Base-by-base conservation (phyloP, 2,329 filamentous ascomycete species). In the Nigrospora sphaerica region DNA sequence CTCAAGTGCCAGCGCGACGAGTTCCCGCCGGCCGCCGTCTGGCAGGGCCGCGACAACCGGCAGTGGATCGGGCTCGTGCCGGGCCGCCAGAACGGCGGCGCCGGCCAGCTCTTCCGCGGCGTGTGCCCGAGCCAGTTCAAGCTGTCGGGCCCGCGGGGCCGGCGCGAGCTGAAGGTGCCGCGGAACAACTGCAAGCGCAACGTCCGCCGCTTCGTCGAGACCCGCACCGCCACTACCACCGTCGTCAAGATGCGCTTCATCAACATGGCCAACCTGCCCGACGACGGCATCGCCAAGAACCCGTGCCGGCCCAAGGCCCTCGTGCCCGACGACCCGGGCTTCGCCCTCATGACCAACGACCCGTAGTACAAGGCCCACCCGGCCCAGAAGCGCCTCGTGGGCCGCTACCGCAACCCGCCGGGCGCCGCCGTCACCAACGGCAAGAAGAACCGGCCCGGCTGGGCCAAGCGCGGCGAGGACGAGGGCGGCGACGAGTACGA, bases 211-310 rank as follows among this genome's bases (percentile, higher is more conserved):
- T 41, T 31, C 12, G 32, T 40, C 9, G 18, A 2, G 9, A 39
- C 34, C 12, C 16, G 32, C 16, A 33, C 32, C 17, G 33, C 18
- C 3, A 16, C 23, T 3, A 39, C 34, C 0, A 13, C 13, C 14
- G 18, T n/a, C 0, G 42, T 36, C 40, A 43, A 39, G 1, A 37
- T 47, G 45, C 33, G 32, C 2, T 47, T 47, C 19, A 6, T 12
- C 12, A 34, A 34, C n/a, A 16, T 47, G 12, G 11, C 35, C 38
- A 39, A 43, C n/a, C 18, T 36, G 19, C 23, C 33, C 12, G 45
- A 43, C 34, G 42, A 49, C 28, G 47, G 43, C 7, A 14, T 49
- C 10, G 14, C n/a, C 2, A 31, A 44, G 17, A 49, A 44, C 19
- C 16, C 6, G 3, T 46, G 47, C 18, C 32, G 36, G 34, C 47